Evolutionary conservation across 257 asterid genomes (phyloP).

Genomic region (Haberlea rhodopensis): DNA sequence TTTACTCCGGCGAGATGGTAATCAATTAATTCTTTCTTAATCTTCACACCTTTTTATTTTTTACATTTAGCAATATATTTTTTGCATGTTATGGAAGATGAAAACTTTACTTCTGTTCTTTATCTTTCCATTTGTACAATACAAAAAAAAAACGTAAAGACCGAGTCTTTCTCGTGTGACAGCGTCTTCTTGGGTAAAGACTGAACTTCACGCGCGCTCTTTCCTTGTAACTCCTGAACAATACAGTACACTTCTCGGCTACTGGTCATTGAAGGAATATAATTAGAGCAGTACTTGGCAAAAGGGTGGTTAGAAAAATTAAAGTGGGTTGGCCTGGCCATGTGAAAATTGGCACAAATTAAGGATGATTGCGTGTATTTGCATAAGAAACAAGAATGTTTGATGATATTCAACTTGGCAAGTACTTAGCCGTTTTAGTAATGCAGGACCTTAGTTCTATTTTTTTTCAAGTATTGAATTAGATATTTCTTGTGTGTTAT

Average conservation of each 20-base stretch:
- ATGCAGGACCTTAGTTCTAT: too few species aligned
- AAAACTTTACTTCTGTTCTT: slow-evolving; percentile 22
- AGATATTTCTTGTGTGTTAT: too few species aligned
- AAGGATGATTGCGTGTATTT: slow-evolving; percentile 26
- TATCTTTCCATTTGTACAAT: slow-evolving; percentile 29
- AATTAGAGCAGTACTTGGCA: too few species aligned
- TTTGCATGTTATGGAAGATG: too few species aligned
- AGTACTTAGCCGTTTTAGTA: slow-evolving; percentile 13
- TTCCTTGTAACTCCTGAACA: not conserved
- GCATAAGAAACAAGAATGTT: slow-evolving; percentile 36
- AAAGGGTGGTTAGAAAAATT: slow-evolving; percentile 4
- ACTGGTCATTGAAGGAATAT: slow-evolving; percentile 22
- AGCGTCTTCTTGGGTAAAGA: too few species aligned
- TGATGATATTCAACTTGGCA: slow-evolving; percentile 29
- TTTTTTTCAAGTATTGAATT: too few species aligned
- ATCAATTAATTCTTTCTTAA: slow-evolving; percentile 27
- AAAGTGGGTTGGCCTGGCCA: slow-evolving; percentile 21
- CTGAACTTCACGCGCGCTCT: too few species aligned
- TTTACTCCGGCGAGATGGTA: slow-evolving; percentile 34
- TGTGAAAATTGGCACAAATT: slow-evolving; percentile 18
- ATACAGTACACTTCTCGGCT: slow-evolving; percentile 8
- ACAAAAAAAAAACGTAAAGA: slow-evolving; percentile 28
- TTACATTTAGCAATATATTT: slow-evolving; percentile 9
- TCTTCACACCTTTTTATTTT: slow-evolving; percentile 22
- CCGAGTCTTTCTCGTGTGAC: too few species aligned